These are phyloP conservation scores for Solanum chacoense DNA, from an alignment of 305 asterid species.

Conservation along the genomic window DNA sequence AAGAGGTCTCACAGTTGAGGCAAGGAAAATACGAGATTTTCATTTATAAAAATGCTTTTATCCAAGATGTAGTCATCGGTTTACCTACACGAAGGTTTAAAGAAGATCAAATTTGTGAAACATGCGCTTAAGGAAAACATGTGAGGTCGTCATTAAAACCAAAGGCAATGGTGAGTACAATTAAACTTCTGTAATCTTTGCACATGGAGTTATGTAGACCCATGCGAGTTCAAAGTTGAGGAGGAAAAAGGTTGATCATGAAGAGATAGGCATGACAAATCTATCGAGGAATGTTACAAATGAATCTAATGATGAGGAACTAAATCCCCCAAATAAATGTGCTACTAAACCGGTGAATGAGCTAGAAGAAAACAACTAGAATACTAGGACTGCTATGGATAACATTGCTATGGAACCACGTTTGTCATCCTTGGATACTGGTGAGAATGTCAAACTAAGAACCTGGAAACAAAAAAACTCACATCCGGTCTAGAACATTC, in stretches of 20 bases:
- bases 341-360: neutral
- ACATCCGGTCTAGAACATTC: neutral
- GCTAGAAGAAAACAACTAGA: neutral
- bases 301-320: neutral
- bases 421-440: neutral
- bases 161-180: neutral
- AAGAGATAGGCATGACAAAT: neutral
- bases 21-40: too few relatives aligned
- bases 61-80: neutral
- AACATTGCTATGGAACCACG: neutral
- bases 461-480: neutral
- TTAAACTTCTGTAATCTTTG: too few relatives aligned
- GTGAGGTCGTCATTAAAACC: neutral
- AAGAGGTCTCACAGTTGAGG: neutral
- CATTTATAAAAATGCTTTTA: too few relatives aligned
- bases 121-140: neutral
- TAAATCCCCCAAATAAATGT: neutral
- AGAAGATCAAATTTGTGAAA: neutral
- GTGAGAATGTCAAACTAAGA: neutral
- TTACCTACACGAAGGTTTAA: neutral
- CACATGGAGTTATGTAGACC: neutral
- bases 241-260: neutral
- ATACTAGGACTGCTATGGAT: neutral
- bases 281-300: neutral
- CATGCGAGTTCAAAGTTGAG: neutral